phyloP scores from a whole-genome alignment of 345 rosid genomes.

The Moricandia arvensis region DNA sequence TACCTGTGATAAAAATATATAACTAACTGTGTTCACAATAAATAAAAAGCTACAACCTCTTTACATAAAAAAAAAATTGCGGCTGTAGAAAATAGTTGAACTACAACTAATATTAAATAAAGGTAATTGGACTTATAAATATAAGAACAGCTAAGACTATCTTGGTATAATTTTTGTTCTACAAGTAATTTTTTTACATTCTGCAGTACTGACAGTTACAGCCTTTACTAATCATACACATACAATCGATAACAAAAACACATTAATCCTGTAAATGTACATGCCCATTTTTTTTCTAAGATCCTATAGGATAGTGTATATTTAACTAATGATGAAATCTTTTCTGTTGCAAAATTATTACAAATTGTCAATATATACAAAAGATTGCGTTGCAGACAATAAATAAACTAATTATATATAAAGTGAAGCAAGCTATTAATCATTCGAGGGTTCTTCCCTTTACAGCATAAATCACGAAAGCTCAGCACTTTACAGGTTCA shows the following conservation, averaged over 20 bases:
- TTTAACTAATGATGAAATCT: background rate
- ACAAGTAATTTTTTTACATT: too few species aligned
- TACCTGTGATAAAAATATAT: too few species aligned
- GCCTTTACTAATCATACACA: too few species aligned
- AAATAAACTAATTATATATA: background rate
- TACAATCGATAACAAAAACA: background rate
- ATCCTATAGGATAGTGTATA: background rate
- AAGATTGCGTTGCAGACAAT: background rate
- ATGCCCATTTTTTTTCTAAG: background rate
- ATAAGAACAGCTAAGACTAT: too few species aligned
- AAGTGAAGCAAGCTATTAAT: slow-evolving; percentile 19
- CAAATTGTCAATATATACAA: background rate
- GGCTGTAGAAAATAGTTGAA: too few species aligned
- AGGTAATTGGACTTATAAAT: too few species aligned
- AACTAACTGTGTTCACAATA: too few species aligned
- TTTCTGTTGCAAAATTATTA: background rate
- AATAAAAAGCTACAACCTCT: too few species aligned
- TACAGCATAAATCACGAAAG: slow-evolving; percentile 26
- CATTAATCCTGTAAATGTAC: background rate
- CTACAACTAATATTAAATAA: too few species aligned
- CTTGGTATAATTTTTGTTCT: too few species aligned
- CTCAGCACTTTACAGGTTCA: slow-evolving; percentile 34
- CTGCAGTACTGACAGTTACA: too few species aligned
- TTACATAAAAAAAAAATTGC: too few species aligned
- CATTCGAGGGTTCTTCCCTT: slow-evolving; percentile 27